phyloP scores from a whole-genome alignment of 2,329 filamentous ascomycete species.

The Claviceps spartinae region DNA sequence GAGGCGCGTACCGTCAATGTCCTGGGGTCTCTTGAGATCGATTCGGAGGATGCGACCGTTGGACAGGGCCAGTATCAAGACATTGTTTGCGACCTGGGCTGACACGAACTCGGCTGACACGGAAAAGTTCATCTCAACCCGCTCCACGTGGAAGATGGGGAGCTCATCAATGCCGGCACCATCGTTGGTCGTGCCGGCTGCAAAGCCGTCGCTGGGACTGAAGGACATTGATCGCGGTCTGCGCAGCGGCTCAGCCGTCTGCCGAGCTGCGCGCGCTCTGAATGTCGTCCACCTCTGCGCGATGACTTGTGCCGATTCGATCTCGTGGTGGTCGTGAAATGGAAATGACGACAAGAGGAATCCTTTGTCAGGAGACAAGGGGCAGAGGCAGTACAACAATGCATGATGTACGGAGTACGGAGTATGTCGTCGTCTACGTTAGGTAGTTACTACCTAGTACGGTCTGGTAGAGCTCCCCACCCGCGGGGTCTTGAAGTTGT shows the following conservation, averaged over 20 bases:
- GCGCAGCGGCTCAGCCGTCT: neutral
- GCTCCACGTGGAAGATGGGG: conserved; percentile 90
- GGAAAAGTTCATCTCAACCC: conserved; percentile 85
- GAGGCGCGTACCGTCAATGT: conserved; percentile 62
- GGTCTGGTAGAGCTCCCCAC: too few relatives aligned
- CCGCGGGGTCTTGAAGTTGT: too few relatives aligned
- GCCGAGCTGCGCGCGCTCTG: neutral
- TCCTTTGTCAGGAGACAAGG: neutral
- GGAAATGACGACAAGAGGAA: too few relatives aligned
- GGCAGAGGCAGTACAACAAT: too few relatives aligned
- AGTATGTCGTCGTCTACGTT: too few relatives aligned
- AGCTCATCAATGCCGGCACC: conserved; percentile 48
- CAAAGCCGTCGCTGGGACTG: conserved; percentile 49
- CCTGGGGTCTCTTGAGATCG: conserved; percentile 81
- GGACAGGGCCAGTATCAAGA: conserved; percentile 80
- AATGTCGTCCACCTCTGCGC: neutral
- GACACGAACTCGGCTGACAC: conserved; percentile 93
- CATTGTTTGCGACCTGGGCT: conserved; percentile 93
- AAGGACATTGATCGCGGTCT: conserved; percentile 21
- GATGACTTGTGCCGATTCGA: neutral
- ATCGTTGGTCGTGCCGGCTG: conserved; percentile 46
- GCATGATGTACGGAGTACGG: too few relatives aligned
- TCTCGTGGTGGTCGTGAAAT: neutral
- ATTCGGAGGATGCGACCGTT: conserved; percentile 89
- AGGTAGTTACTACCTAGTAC: too few relatives aligned